Base-by-base conservation (phyloP, 108 stramenopile genomes). In the Skeletonema potamos region DNA sequence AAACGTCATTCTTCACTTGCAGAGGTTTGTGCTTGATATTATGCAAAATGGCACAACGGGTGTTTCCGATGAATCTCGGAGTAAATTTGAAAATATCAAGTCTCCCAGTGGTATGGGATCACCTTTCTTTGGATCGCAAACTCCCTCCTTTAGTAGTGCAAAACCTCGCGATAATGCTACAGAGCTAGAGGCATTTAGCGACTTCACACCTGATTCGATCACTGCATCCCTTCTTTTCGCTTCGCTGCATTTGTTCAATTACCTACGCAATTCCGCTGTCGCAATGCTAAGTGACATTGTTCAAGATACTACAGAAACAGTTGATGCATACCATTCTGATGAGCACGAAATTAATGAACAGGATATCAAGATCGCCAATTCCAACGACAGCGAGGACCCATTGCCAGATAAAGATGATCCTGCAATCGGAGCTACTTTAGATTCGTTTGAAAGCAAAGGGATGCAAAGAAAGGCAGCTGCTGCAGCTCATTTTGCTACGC, bases 391-490 rank as follows among this genome's bases (percentile, higher is more conserved):
- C 26, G 87, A 89, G 30, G 92, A 90, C 62, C 87, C 89, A 10
- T 20, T 81, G 15, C 17, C 60, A 24, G 87, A 88, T 48, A 81
- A 77, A 58, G 77, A 78, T 41, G 60, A 78, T 26, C 77, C 70
- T 1, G 64, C 69, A 33, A 24, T 54, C 37, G 33, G 27, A 8
- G 59, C 62, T 33, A 58, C 63, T 17, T 77, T 84, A 8, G 85
- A 90, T 43, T 74, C 76, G 34, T 71, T 93, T 37, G 92, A 90
- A 69, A 82, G 72, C 17, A 94, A 94, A 59, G 92, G 92, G 18
- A 82, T 94, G 76, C 81, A 74, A 28, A 54, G 92, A 61, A 94
- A 91, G 62, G 90, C 92, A 27, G 92, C 92, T n/a, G 92, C 92
- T 18, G 89, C 90, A 58, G 92, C 87, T 8, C 84, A 91, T 46